phyloP scores from a whole-genome alignment of 176 grass and related monocot species.

The Pharus latifolius region DNA sequence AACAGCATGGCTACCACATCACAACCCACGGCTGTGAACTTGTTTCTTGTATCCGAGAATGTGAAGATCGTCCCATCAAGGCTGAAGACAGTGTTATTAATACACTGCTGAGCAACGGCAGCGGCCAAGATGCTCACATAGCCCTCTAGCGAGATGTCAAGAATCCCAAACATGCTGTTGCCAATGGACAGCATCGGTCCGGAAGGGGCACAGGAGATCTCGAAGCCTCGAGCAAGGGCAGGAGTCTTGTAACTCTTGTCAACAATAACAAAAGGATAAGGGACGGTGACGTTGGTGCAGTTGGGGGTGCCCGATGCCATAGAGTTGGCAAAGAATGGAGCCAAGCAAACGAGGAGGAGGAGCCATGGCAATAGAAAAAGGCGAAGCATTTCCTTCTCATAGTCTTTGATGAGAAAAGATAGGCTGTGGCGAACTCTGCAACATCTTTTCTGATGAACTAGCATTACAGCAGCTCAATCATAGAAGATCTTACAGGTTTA shows the following conservation, averaged over 20 bases:
- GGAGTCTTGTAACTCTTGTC: not conserved
- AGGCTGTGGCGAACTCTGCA: not conserved
- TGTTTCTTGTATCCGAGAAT: constrained; percentile 49
- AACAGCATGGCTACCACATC: constrained; percentile 26
- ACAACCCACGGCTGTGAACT: constrained; percentile 50
- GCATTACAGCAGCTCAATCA: not conserved
- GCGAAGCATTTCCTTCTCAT: not conserved
- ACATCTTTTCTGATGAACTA: not conserved
- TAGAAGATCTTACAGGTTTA: not conserved
- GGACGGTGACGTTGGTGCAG: constrained; percentile 15
- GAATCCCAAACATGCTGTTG: not conserved
- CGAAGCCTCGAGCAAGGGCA: not conserved
- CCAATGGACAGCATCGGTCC: constrained; percentile 1
- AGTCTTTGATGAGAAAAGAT: not conserved
- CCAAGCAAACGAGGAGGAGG: not conserved
- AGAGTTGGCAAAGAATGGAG: not conserved
- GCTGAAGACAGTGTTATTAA: not conserved
- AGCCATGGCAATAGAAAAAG: not conserved
- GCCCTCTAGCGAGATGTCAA: constrained; percentile 30
- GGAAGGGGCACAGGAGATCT: not conserved
- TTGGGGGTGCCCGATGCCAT: not conserved
- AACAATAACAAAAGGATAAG: constrained; percentile 43
- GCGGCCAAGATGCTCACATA: constrained; percentile 14
- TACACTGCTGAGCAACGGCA: not conserved
- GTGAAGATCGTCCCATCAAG: constrained; percentile 42